Conservation (phyloP, 164 flowering plant species). For the Stephania yunnanensis region DNA sequence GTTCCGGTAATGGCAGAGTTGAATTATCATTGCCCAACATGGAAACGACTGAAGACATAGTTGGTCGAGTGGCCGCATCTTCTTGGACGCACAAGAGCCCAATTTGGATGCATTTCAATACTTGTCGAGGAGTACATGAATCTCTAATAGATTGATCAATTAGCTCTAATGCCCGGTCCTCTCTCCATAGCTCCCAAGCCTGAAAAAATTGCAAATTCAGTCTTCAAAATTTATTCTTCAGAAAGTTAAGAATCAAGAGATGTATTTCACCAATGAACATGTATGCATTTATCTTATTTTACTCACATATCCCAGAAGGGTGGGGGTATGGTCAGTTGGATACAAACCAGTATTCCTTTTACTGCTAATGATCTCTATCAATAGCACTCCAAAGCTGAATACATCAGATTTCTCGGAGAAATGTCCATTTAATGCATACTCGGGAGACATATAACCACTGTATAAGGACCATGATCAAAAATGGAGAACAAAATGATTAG, state of each 20-base stretch:
- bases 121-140: not conserved
- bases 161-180: too few relatives aligned
- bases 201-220: too few relatives aligned
- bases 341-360: conserved; percentile 21
- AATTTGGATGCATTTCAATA: not conserved
- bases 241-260: too few relatives aligned
- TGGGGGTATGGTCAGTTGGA: conserved; percentile 6
- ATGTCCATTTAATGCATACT: conserved; percentile 38
- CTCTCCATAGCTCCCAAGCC: too few relatives aligned
- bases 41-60: not conserved
- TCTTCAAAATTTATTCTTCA: too few relatives aligned
- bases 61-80: not conserved
- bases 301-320: conserved; percentile 41
- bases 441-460: conserved; percentile 51
- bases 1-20: not conserved
- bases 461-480: too few relatives aligned
- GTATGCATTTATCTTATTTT: not conserved
- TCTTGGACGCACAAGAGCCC: not conserved
- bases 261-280: too few relatives aligned
- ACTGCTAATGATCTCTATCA: conserved; percentile 44
- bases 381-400: conserved; percentile 46
- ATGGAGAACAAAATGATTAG: too few relatives aligned
- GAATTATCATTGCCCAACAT: not conserved
- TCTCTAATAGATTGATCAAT: too few relatives aligned
- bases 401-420: conserved; percentile 45